Evolutionary conservation across 202 grass and related monocot species (phyloP).

Genomic region (Panicum virgatum): DNA sequence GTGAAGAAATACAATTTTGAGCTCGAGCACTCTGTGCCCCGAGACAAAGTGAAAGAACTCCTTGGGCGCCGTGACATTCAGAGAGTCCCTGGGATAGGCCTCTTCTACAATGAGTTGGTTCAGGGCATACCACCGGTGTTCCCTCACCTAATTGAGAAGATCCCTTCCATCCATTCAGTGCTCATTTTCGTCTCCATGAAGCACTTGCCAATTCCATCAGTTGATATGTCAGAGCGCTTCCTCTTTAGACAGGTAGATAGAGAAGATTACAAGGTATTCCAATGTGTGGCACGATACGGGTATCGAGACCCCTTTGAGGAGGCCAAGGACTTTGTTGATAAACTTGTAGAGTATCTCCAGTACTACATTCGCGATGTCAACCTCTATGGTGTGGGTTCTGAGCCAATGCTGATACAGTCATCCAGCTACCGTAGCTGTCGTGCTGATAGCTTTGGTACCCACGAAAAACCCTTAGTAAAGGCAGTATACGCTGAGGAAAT

Average conservation of each 20-base stretch:
- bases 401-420: not conserved
- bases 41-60: slow-evolving; percentile 34
- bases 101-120: slow-evolving; percentile 53
- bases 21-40: slow-evolving; percentile 28
- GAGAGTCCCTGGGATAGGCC: slow-evolving; percentile 35
- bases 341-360: slow-evolving; percentile 30
- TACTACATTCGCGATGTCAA: slow-evolving; percentile 48
- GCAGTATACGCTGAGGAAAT: slow-evolving; percentile 44
- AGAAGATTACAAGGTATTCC: slow-evolving; percentile 37
- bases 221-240: slow-evolving; percentile 37
- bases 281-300: slow-evolving; percentile 49
- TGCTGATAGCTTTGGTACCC: slow-evolving; percentile 14
- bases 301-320: slow-evolving; percentile 45
- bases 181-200: slow-evolving; percentile 51
- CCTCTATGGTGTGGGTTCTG: slow-evolving; percentile 9
- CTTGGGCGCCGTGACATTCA: not conserved
- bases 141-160: slow-evolving; percentile 42
- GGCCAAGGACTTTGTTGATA: slow-evolving; percentile 26
- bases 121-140: slow-evolving; percentile 50
- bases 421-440: not conserved
- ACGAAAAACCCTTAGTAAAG: not conserved
- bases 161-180: slow-evolving; percentile 46
- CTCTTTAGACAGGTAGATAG: slow-evolving; percentile 34
- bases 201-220: slow-evolving; percentile 27
- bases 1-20: slow-evolving; percentile 43